These are phyloP conservation scores for Penicillium ochrochloron DNA, from an alignment of 495 filamentous ascomycete species.

Conservation along the genomic window DNA sequence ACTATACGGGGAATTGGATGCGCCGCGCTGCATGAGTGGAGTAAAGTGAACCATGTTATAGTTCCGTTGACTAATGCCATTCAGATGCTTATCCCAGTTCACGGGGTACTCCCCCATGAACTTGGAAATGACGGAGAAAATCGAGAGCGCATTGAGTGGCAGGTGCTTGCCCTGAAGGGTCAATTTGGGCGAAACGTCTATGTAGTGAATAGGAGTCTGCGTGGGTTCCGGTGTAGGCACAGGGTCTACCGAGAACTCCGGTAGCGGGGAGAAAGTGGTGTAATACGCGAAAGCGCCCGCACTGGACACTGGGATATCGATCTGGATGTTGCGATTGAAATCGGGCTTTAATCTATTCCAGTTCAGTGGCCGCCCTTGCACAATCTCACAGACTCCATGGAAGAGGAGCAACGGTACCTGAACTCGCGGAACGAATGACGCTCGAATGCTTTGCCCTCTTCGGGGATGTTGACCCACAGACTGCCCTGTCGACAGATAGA, in stretches of 20 bases:
- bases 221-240: slow-evolving; percentile 58
- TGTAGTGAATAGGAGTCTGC: slow-evolving; percentile 78
- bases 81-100: slow-evolving; percentile 87
- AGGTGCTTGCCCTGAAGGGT: slow-evolving; percentile 68
- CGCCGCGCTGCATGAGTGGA: slow-evolving; percentile 84
- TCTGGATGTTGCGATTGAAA: slow-evolving; percentile 89
- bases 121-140: slow-evolving; percentile 95
- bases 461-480: slow-evolving; percentile 94
- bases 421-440: slow-evolving; percentile 81
- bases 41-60: slow-evolving; percentile 99
- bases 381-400: background rate
- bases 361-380: slow-evolving; percentile 28
- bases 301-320: slow-evolving; percentile 79
- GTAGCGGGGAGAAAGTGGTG: slow-evolving; percentile 87
- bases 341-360: slow-evolving; percentile 75
- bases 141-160: slow-evolving; percentile 82
- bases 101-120: slow-evolving; percentile 92
- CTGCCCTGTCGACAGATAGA: slow-evolving; percentile 93
- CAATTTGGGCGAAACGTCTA: slow-evolving; percentile 89
- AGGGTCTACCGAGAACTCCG: slow-evolving; percentile 68
- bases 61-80: slow-evolving; percentile 81
- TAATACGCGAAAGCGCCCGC: slow-evolving; percentile 98
- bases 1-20: slow-evolving; percentile 95
- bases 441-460: slow-evolving; percentile 70
- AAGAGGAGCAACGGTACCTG: slow-evolving; percentile 60